Conservation (phyloP, 768 basidiomycete genomes). For the Rossbeevera mucosa region DNA sequence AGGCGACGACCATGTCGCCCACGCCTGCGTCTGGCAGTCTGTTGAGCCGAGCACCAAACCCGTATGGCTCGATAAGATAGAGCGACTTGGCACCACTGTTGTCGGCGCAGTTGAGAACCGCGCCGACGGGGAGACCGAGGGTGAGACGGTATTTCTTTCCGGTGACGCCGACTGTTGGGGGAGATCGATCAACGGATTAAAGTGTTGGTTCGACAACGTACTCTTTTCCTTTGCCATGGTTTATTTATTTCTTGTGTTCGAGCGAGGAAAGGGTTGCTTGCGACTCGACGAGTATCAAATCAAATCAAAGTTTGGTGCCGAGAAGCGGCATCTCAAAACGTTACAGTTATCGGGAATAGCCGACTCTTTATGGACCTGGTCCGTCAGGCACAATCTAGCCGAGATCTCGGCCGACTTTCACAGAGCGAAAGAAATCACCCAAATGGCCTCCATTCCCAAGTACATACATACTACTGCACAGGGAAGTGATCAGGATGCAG, state of each 20-base stretch:
- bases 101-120: constrained; percentile 96
- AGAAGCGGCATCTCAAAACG: constrained; percentile 15
- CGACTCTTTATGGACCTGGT: too few relatives aligned
- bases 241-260: background rate
- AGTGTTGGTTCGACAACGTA: background rate
- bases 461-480: too few relatives aligned
- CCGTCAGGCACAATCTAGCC: too few relatives aligned
- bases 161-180: constrained; percentile 50
- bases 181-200: background rate
- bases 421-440: too few relatives aligned
- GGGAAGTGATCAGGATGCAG: background rate
- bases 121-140: constrained; percentile 89
- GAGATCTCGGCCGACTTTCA: too few relatives aligned
- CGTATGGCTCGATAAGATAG: constrained; percentile 91
- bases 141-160: constrained; percentile 98
- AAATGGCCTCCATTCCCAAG: background rate
- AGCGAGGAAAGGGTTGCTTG: constrained; percentile 5
- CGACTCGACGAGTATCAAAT: background rate
- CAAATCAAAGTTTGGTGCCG: constrained; percentile 24
- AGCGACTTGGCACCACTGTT: constrained; percentile 98
- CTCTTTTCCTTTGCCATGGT: constrained; percentile 27
- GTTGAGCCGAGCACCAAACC: constrained; percentile 95
- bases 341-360: constrained; percentile 13
- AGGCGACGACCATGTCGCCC: constrained; percentile 93
- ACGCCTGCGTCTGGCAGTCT: constrained; percentile 94